Evolutionary conservation across 129 eudicot genomes (phyloP).

Genomic region (Arctium lappa): DNA sequence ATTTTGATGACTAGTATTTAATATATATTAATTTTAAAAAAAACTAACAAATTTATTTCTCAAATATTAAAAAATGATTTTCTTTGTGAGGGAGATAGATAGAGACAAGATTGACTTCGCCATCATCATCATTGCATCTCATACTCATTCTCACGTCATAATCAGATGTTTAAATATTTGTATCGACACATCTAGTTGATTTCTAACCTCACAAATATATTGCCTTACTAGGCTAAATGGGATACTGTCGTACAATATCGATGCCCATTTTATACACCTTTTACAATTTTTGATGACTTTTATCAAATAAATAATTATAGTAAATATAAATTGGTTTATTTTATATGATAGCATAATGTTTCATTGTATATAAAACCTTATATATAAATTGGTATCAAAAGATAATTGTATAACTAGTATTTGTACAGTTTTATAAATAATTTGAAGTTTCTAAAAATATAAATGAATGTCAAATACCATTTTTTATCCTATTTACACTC

Average conservation of each 20-base stretch:
- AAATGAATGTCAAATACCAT: background rate
- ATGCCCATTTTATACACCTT: background rate
- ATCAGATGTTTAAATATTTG: background rate
- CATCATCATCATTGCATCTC: background rate
- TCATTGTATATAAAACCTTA: too few species aligned
- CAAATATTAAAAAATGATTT: background rate
- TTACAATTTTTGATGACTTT: background rate
- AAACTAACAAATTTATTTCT: background rate
- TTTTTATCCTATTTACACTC: background rate
- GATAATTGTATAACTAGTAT: background rate
- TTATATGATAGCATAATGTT: background rate
- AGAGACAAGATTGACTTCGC: background rate
- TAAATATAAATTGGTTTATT: background rate
- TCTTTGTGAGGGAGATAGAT: background rate
- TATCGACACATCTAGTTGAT: background rate
- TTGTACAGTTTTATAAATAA: background rate
- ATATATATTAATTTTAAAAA: background rate
- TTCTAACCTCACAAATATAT: conserved; percentile 15
- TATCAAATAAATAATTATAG: background rate
- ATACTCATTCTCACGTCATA: background rate
- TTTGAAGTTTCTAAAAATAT: background rate
- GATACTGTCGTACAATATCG: background rate
- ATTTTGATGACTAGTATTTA: background rate
- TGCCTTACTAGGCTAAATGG: background rate
- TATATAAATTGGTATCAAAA: too few species aligned